Conservation (phyloP, 257 asterid genomes). For the Vinca minor region DNA sequence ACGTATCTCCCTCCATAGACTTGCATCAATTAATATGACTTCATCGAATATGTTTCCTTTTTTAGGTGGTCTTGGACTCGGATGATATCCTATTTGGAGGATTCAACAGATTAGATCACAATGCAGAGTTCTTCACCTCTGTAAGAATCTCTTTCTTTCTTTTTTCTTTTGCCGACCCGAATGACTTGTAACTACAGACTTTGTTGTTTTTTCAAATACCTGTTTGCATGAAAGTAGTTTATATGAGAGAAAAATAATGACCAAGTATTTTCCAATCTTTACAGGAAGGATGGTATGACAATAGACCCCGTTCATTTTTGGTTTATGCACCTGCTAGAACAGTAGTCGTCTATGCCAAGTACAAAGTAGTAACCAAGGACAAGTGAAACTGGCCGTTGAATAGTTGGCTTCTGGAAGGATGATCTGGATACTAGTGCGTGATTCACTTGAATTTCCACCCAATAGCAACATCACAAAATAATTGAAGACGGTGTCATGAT, state of each 20-base stretch:
- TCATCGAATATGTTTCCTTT: background rate
- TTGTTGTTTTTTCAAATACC: no score
- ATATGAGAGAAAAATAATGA: background rate
- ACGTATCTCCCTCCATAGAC: background rate
- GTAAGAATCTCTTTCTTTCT: conserved; percentile 39
- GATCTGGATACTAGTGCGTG: background rate
- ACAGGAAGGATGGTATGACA: conserved; percentile 66
- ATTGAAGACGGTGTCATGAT: background rate
- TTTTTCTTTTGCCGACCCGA: no score
- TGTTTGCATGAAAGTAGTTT: background rate
- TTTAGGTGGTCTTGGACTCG: conserved; percentile 76
- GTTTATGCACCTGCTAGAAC: conserved; percentile 86
- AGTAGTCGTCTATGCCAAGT: conserved; percentile 78
- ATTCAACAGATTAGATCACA: conserved; percentile 58
- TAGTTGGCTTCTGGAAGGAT: background rate
- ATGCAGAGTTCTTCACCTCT: conserved; percentile 64
- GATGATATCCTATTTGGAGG: conserved; percentile 74
- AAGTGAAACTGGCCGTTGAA: conserved; percentile 18
- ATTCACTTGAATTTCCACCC: no score
- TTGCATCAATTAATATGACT: background rate
- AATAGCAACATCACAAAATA: no score
- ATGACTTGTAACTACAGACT: no score
- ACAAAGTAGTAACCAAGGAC: conserved; percentile 39
- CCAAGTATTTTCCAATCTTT: background rate
- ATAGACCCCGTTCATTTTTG: conserved; percentile 68